A percentile compares a stretch with the other conserved stretches of the same genome.
Evolutionary conservation across 805 yeast species (phyloP).

Genomic region (Metschnikowia santaceciliae): DNA sequence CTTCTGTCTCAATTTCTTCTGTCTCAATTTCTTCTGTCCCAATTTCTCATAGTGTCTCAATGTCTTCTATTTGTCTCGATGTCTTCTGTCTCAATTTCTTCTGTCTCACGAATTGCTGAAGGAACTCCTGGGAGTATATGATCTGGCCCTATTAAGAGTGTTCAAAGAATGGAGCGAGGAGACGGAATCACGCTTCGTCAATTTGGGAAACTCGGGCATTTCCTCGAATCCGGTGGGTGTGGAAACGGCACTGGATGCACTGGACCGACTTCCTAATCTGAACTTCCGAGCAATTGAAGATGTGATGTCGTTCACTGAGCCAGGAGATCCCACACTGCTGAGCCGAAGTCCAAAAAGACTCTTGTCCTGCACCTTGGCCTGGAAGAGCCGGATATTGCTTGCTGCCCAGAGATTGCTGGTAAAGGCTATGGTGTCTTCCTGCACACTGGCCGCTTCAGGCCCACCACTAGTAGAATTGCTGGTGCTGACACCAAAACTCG

Average conservation of each 20-base stretch:
- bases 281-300: slow-evolving; percentile 46
- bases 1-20: too few species aligned
- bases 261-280: slow-evolving; percentile 27
- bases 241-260: slow-evolving; percentile 22
- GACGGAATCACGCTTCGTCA: slow-evolving; percentile 27
- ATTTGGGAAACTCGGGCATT: slow-evolving; percentile 17
- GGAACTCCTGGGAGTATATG: slow-evolving; percentile 34
- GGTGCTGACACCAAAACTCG: slow-evolving; percentile 21
- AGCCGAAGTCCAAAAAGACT: slow-evolving; percentile 18
- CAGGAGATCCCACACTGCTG: slow-evolving; percentile 8
- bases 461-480: not conserved
- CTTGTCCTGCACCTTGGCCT: slow-evolving; percentile 27
- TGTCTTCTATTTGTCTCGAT: too few species aligned
- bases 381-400: slow-evolving; percentile 49
- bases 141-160: slow-evolving; percentile 32
- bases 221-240: slow-evolving; percentile 25
- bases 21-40: too few species aligned
- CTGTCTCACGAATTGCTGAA: slow-evolving; percentile 17
- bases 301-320: slow-evolving; percentile 38
- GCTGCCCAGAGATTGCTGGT: slow-evolving; percentile 50
- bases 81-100: too few species aligned
- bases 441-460: slow-evolving; percentile 6
- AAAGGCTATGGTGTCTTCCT: slow-evolving; percentile 26
- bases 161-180: slow-evolving; percentile 39
- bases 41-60: too few species aligned